Percentiles rank a stretch among this genome's conserved stretches.
Conservation (phyloP, 2,329 filamentous ascomycete species). For the Niveomyces coronatus region DNA sequence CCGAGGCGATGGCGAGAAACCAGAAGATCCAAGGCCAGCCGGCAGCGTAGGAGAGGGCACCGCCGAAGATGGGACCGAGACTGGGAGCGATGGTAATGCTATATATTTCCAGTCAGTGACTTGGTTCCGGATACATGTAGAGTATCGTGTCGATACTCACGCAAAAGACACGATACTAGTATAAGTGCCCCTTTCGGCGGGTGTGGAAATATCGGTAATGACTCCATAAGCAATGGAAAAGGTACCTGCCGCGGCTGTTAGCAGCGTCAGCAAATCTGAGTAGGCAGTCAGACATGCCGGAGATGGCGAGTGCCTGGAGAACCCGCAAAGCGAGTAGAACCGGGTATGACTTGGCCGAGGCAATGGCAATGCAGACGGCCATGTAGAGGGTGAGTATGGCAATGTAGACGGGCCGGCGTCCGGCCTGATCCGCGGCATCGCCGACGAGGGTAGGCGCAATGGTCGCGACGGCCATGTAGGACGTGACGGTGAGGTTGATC, state of each 20-base stretch:
- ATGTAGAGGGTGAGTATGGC: slow-evolving; percentile 1
- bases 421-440: slow-evolving; percentile 5
- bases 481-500: slow-evolving; percentile 11
- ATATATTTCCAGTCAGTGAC: too few relatives aligned
- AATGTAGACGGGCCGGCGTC: slow-evolving; percentile 7
- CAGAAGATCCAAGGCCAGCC: slow-evolving; percentile 31
- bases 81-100: slow-evolving; percentile 10
- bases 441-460: slow-evolving; percentile 6
- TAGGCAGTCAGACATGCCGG: not conserved
- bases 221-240: slow-evolving; percentile 10
- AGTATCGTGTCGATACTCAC: slow-evolving; percentile 2
- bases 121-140: too few relatives aligned
- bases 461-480: slow-evolving; percentile 7
- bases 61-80: slow-evolving; percentile 24
- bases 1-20: slow-evolving; percentile 25
- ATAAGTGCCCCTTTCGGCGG: slow-evolving; percentile 7
- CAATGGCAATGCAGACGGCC: slow-evolving; percentile 9
- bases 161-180: slow-evolving; percentile 11
- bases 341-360: slow-evolving; percentile 2
- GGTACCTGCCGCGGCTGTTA: not conserved
- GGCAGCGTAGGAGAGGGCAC: slow-evolving; percentile 21
- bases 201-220: slow-evolving; percentile 9
- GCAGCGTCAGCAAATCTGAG: not conserved
- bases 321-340: slow-evolving; percentile 5
- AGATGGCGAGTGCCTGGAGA: slow-evolving; percentile 6